Evolutionary conservation across 75 land plant species (phyloP), one percentile per base, ranked within the genome.

Genomic region (Selaginella tamariscina): DNA sequence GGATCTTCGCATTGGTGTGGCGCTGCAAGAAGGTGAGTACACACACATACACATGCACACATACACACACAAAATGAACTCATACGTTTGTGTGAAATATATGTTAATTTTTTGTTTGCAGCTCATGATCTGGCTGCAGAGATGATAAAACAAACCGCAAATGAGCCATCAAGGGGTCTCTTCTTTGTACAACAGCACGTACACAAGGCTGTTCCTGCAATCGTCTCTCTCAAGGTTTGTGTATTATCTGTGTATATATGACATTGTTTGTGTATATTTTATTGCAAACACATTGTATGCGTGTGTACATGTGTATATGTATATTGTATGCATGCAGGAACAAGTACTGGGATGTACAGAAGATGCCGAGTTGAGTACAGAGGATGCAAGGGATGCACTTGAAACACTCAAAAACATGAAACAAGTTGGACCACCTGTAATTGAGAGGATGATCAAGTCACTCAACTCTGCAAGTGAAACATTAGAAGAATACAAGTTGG

Each of bases 161-260:
- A 88, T 66, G 97, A 91, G 71, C 97, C 97, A 21, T 88, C 97
- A 9, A 77, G 85, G 27, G 97, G 97, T 23, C 93, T 91, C 31
- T 91, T 76, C 81, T 91, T 82, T 69, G 79, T 91, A 27, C 97
- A 91, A 71, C 97, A 91, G 74, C 97, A 91, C 64, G 75, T 83
- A 5, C 85, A 86, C 28, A 81, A 86, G 56, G 83, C 89, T 27
- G 81, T 76, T 1, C 92, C 97, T 20, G 83, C 80, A 55, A 65
- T 88, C 32, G 27, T 85, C 32, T 63, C 64, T 73, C 71, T 82
- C 62, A 85, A 79, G 78, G 86, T 81, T 21, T 8, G 8, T n/a
- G 27, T 8, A 21, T 59, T 59, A 5, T 39, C 49, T 39, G 49
- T 15, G 49, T 5, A 39, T 29, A 24, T 26, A 20, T 66, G 68